These are phyloP conservation scores for Sphagnum magellanicum DNA, from an alignment of 228 moss, liverwort and hornwort species.

Conservation along the genomic window DNA sequence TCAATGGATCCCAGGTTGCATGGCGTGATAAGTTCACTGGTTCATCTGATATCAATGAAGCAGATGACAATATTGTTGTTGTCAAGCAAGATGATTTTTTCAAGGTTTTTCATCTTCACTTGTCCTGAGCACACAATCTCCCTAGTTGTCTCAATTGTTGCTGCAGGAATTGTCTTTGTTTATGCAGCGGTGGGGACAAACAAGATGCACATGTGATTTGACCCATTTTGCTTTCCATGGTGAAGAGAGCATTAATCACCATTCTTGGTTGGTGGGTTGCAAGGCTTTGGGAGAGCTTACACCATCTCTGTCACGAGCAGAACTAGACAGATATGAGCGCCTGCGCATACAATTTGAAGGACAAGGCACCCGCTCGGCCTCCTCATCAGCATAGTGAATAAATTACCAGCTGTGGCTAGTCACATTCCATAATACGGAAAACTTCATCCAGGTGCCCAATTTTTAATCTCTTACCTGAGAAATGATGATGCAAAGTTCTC, in stretches of 20 bases:
- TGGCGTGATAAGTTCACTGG: constrained; percentile 5
- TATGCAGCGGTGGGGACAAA: no score
- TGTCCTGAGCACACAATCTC: not conserved
- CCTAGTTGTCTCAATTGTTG: not conserved
- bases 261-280: not conserved
- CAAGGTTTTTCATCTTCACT: constrained; percentile 37
- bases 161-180: not conserved
- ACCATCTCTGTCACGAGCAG: constrained; percentile 73
- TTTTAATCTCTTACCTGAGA: no score
- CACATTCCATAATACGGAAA: no score
- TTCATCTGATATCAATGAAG: constrained; percentile 14
- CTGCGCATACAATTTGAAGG: constrained; percentile 81
- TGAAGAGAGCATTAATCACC: not conserved
- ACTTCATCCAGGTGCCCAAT: no score
- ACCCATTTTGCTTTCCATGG: not conserved
- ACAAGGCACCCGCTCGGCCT: not conserved
- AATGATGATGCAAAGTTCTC: no score
- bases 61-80: constrained; percentile 1
- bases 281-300: constrained; percentile 83
- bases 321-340: constrained; percentile 84
- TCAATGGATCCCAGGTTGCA: not conserved
- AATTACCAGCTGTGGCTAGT: no score
- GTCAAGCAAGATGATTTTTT: constrained; percentile 89
- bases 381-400: not conserved
- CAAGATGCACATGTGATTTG: no score